Conservation (phyloP, 768 basidiomycete species). For the Sarcodon sp. region DNA sequence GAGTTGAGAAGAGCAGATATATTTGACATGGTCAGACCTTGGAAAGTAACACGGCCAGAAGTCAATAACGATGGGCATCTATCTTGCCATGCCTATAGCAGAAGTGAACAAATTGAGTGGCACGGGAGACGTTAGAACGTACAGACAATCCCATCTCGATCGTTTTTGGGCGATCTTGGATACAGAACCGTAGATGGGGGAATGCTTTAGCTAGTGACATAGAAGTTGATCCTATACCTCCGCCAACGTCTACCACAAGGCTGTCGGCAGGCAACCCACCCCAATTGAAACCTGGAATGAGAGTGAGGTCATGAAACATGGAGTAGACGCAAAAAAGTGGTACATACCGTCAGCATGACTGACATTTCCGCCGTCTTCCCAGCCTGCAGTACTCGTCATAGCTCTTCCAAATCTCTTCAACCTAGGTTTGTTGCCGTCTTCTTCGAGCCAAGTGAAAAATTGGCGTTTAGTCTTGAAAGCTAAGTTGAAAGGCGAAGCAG, state of each 20-base stretch:
- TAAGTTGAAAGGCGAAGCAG: slow-evolving; percentile 56
- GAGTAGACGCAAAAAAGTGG: slow-evolving; percentile 12
- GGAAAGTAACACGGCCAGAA: slow-evolving; percentile 37
- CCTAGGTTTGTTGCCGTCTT: slow-evolving; percentile 28
- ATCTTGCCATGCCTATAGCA: slow-evolving; percentile 38
- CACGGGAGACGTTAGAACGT: background rate
- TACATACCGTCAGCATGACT: slow-evolving; percentile 7
- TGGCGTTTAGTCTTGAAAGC: slow-evolving; percentile 40
- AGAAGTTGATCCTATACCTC: slow-evolving; percentile 47
- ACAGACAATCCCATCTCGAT: slow-evolving; percentile 32
- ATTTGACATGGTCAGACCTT: slow-evolving; percentile 20
- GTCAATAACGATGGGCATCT: slow-evolving; percentile 47
- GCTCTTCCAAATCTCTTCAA: slow-evolving; percentile 63
- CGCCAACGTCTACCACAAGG: slow-evolving; percentile 55
- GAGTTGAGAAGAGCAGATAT: background rate
- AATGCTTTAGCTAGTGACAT: slow-evolving; percentile 29
- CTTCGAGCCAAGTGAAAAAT: slow-evolving; percentile 70
- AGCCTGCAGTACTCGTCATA: slow-evolving; percentile 60
- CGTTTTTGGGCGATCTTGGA: slow-evolving; percentile 48
- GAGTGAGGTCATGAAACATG: background rate
- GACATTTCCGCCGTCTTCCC: slow-evolving; percentile 30
- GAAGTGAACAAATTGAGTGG: slow-evolving; percentile 7
- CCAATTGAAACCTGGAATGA: slow-evolving; percentile 44
- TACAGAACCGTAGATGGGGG: slow-evolving; percentile 31
- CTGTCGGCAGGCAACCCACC: slow-evolving; percentile 31